Evolutionary conservation across 2,329 filamentous ascomycete species (phyloP), one percentile per base, ranked within the genome.

Genomic region (Trichophyton mentagrophytes): DNA sequence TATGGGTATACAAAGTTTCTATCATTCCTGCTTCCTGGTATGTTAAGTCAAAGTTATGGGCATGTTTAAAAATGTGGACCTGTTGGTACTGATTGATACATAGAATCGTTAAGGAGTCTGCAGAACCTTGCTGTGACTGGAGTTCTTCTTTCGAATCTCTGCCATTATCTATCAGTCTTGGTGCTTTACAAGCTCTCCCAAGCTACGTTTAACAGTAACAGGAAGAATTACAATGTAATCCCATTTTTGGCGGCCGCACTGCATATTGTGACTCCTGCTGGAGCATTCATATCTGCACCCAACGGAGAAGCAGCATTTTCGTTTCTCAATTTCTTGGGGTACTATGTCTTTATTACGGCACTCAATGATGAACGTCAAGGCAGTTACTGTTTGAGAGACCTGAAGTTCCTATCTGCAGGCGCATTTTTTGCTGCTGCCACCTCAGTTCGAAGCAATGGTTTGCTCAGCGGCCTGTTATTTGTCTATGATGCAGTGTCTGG

Each of bases 211-310:
- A 63, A 69, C n/a, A 64, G 65, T n/a, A 68, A 70, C 46, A 65
- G 64, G 51, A 38, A 38, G 15, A 40, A 25, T 30, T 64, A 71
- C 60, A 27, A 55, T 55, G 49, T 27, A 33, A 60, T 71, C 64
- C 64, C 77, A 1, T 85, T 92, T 63, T 70, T 87, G 22, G 80
- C 89, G 7, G 84, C 89, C 2, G 76, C 82, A 15, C 77, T 97
- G 57, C 90, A 97, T 71, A 81, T 95, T 60, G 69, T 97, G 57
- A 93, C 89, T 0, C 92, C 93, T 0, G 93, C 88, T 0, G 92
- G 92, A 0, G 74, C 96, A 1, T 97, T 99, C 70, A 81, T 99
- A 17, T 91, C 87, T 0, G 87, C 91, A 0, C 90, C 92, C 0
- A 95, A 93, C 72, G 81, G 84, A 8, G 93, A 99, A 75, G 84